phyloP scores from a whole-genome alignment of 192 early-diverging fungal genomes.

The Neocallimastix lanati region DNA sequence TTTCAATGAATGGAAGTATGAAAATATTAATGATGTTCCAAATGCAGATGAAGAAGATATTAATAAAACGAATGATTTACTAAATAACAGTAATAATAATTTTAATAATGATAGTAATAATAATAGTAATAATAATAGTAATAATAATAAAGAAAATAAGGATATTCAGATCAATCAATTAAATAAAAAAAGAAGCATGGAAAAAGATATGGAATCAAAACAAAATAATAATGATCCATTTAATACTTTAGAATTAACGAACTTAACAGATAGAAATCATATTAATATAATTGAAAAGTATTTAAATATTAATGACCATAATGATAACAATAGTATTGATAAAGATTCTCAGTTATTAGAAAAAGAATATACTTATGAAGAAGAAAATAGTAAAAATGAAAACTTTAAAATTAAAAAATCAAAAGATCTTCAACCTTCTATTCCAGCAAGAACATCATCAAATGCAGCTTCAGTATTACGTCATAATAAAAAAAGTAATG shows the following conservation, averaged over 20 bases:
- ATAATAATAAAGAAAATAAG: too few species aligned
- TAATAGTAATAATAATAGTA: too few species aligned
- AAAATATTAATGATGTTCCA: neutral
- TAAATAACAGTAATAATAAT: neutral
- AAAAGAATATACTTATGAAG: too few species aligned
- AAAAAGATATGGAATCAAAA: neutral
- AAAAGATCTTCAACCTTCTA: neutral
- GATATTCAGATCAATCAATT: neutral
- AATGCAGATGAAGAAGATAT: neutral
- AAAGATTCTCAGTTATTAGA: too few species aligned
- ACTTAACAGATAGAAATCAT: neutral
- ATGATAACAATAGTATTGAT: neutral
- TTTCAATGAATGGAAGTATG: neutral
- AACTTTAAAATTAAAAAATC: neutral
- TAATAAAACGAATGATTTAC: neutral
- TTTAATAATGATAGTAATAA: neutral
- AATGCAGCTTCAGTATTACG: neutral
- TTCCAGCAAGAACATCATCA: neutral
- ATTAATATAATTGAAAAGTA: neutral
- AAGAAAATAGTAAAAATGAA: neutral
- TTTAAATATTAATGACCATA: neutral
- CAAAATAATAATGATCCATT: neutral
- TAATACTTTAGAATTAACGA: neutral
- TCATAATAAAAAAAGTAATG: neutral
- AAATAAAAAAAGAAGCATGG: neutral